Conservation (phyloP, 805 yeast species). For the Saturnispora sekii region DNA sequence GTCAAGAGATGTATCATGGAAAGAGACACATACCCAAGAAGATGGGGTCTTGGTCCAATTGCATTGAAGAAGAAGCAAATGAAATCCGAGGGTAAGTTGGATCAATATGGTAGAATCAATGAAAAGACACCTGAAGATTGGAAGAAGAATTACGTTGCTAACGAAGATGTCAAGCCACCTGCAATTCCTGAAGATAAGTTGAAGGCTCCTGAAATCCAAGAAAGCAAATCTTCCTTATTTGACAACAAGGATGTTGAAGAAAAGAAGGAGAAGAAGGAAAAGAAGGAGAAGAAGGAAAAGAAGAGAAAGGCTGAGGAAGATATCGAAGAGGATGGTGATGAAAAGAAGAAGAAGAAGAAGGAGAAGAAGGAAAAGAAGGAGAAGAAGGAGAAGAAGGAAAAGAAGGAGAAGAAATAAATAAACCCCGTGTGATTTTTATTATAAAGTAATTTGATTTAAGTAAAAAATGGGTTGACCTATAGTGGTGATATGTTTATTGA, state of each 20-base stretch:
- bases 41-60: slow-evolving; percentile 99
- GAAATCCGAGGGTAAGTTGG: slow-evolving; percentile 94
- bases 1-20: slow-evolving; percentile 99
- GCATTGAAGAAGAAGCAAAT: slow-evolving; percentile 98
- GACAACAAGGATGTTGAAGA: slow-evolving; percentile 29
- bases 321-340: slow-evolving; percentile 28
- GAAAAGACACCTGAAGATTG: slow-evolving; percentile 91
- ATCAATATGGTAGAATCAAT: slow-evolving; percentile 86
- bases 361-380: slow-evolving; percentile 15
- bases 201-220: slow-evolving; percentile 28
- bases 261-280: slow-evolving; percentile 51
- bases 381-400: slow-evolving; percentile 17
- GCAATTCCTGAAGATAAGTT: slow-evolving; percentile 47
- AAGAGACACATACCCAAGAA: slow-evolving; percentile 97
- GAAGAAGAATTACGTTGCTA: slow-evolving; percentile 77
- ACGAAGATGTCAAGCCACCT: slow-evolving; percentile 52
- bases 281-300: slow-evolving; percentile 30
- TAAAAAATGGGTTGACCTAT: too few relatives aligned
- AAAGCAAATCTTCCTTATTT: slow-evolving; percentile 40
- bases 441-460: slow-evolving; percentile 4
- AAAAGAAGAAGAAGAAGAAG: slow-evolving; percentile 20
- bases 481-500: too few relatives aligned
- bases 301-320: slow-evolving; percentile 28
- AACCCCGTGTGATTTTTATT: background rate
- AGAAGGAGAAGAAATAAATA: background rate